Percentiles rank a stretch among this genome's conserved stretches.
phyloP scores from a whole-genome alignment of 140 eudicot species.

The Bidens hawaiensis region DNA sequence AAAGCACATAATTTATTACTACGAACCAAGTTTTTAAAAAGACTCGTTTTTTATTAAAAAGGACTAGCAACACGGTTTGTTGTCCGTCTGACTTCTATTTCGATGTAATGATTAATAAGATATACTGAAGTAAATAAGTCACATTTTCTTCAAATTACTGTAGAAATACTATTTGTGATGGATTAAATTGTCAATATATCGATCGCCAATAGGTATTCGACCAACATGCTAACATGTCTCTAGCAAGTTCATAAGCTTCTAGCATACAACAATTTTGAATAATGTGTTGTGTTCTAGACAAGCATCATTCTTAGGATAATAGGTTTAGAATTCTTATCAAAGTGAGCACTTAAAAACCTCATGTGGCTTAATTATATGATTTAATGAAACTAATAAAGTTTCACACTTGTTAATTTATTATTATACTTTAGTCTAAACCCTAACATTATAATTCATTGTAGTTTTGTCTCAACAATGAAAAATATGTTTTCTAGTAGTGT shows the following conservation, averaged over 20 bases:
- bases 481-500: background rate
- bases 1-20: too few relatives aligned
- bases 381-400: background rate
- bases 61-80: too few relatives aligned
- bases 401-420: background rate
- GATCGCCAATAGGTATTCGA: background rate
- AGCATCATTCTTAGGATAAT: background rate
- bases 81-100: too few relatives aligned
- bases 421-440: background rate
- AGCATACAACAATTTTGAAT: background rate
- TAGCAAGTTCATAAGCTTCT: background rate
- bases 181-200: too few relatives aligned
- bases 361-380: background rate
- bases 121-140: too few relatives aligned
- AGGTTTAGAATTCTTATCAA: background rate
- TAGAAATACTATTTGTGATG: too few relatives aligned
- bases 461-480: background rate
- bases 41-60: too few relatives aligned
- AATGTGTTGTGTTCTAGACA: background rate
- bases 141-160: too few relatives aligned
- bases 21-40: too few relatives aligned
- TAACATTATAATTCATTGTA: background rate
- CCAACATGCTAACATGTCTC: conserved; percentile 5
- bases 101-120: too few relatives aligned
- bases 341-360: background rate